phyloP scores from a whole-genome alignment of 345 rosid species.

The Populus deltoides region DNA sequence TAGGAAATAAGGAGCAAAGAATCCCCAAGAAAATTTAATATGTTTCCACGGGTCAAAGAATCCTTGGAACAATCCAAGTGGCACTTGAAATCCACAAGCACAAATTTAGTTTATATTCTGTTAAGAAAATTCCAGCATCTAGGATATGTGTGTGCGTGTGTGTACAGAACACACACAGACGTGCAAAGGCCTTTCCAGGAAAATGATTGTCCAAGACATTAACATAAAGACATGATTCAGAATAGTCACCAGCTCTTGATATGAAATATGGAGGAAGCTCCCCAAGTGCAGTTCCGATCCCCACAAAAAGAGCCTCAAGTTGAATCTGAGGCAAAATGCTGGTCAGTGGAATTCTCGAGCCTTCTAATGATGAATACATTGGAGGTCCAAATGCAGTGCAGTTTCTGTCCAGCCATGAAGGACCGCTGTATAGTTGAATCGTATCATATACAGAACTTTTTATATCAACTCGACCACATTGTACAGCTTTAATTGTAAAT shows the following conservation, averaged over 20 bases:
- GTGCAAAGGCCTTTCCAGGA: not conserved
- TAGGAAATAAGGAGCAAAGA: not conserved
- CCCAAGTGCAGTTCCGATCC: conserved; percentile 95
- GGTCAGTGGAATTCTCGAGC: conserved; percentile 75
- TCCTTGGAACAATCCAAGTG: not conserved
- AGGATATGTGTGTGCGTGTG: no score
- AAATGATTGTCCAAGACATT: not conserved
- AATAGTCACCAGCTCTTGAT: conserved; percentile 76
- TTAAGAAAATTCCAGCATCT: not conserved
- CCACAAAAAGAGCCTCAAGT: conserved; percentile 81
- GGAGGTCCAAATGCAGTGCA: conserved; percentile 84
- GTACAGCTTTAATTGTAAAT: conserved; percentile 88
- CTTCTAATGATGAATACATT: conserved; percentile 46
- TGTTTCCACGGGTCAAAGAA: not conserved
- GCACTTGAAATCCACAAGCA: not conserved
- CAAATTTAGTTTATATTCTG: no score
- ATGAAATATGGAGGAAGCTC: conserved; percentile 99
- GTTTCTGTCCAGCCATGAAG: conserved; percentile 92
- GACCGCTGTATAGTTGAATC: conserved; percentile 72
- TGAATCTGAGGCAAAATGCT: conserved; percentile 90
- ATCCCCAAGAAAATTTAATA: no score
- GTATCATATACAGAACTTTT: conserved; percentile 95
- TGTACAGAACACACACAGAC: not conserved
- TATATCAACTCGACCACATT: conserved; percentile 85
- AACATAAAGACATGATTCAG: not conserved